Percentiles rank a stretch among this genome's conserved stretches.
Evolutionary conservation across 2,329 filamentous ascomycete genomes (phyloP).

Genomic region (Colletotrichum godetiae): DNA sequence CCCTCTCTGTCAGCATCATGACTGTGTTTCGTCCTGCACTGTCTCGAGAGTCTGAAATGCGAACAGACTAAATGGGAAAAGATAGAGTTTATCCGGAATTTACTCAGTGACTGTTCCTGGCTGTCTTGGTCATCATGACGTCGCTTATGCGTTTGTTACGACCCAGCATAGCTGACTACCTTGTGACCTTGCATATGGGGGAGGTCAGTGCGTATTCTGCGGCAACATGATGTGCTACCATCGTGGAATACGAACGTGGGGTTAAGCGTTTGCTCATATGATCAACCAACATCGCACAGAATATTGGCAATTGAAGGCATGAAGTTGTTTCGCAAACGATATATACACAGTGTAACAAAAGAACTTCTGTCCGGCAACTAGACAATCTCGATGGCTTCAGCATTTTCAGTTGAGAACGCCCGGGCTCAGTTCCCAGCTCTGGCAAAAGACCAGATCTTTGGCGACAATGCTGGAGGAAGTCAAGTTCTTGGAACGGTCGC

Average conservation of each 20-base stretch:
- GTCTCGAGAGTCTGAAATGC: neutral
- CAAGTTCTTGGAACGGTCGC: conserved; percentile 73
- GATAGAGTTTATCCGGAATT: neutral
- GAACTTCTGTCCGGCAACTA: neutral
- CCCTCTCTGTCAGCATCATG: neutral
- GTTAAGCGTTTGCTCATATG: no score
- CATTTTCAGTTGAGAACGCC: conserved; percentile 53
- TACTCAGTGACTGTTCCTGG: neutral
- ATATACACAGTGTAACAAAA: neutral
- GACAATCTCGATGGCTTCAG: neutral
- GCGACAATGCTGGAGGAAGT: conserved; percentile 83
- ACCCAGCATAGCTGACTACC: neutral
- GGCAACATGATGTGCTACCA: neutral
- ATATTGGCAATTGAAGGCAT: neutral
- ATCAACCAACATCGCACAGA: neutral
- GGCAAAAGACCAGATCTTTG: conserved; percentile 73
- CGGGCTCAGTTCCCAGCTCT: conserved; percentile 76
- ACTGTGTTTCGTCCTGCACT: neutral
- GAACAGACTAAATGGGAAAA: neutral
- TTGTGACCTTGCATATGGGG: neutral
- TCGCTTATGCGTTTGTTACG: neutral
- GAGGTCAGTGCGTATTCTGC: neutral
- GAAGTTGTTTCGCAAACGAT: neutral
- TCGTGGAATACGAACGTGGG: neutral
- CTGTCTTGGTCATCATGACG: neutral